These are phyloP conservation scores for Microbotryomycetes sp. DNA, from an alignment of 1,284 basidiomycete genomes.

Conservation along the genomic window DNA sequence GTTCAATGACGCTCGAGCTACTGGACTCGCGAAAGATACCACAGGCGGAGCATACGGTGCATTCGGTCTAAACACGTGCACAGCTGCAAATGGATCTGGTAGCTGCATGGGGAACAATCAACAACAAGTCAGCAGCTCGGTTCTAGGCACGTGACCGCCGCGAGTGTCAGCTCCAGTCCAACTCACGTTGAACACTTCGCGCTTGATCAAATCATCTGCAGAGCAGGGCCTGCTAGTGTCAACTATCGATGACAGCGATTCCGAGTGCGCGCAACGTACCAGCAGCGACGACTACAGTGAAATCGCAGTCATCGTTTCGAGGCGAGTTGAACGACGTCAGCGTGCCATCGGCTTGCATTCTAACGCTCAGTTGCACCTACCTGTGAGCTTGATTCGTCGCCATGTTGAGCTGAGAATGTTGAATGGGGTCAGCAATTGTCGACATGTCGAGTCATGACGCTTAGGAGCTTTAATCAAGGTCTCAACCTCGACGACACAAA, in stretches of 20 bases:
- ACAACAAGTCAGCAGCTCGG: background rate
- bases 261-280: background rate
- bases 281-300: background rate
- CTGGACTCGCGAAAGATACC: conserved; percentile 1
- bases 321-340: too few species aligned
- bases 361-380: too few species aligned
- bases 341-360: too few species aligned
- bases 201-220: conserved; percentile 33
- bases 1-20: conserved; percentile 54
- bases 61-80: conserved; percentile 2
- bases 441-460: background rate
- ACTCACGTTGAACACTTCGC: conserved; percentile 24
- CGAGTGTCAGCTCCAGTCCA: background rate
- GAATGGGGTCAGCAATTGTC: background rate
- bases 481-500: too few species aligned
- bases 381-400: background rate
- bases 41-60: background rate
- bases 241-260: background rate
- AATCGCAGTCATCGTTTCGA: too few species aligned
- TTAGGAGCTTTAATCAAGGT: too few species aligned
- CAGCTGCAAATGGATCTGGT: conserved; percentile 11
- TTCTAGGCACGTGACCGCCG: background rate
- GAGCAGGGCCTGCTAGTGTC: background rate
- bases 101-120: background rate
- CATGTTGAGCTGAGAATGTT: background rate